Conservation (phyloP, 495 filamentous ascomycete genomes). For the Hypoxylon cercidicola region DNA sequence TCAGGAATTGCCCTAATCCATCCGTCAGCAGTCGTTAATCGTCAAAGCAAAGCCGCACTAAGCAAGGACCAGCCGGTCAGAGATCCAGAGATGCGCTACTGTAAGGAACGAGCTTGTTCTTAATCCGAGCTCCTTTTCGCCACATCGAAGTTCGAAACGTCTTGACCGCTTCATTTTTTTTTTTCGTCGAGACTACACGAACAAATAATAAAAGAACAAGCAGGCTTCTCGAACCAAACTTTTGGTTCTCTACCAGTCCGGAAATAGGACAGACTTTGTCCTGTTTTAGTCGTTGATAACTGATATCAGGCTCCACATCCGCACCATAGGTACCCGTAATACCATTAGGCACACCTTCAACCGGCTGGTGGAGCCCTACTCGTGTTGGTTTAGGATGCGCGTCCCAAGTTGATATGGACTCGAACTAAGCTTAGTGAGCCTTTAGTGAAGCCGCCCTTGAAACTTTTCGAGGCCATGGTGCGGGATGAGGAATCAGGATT, state of each 20-base stretch:
- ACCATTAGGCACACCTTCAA: conserved; percentile 8
- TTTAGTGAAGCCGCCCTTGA: conserved; percentile 7
- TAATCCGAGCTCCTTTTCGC: conserved; percentile 4
- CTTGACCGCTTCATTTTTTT: conserved; percentile 37
- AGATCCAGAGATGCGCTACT: conserved; percentile 30
- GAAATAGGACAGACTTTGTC: conserved; percentile 32
- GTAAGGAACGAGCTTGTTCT: conserved; percentile 12
- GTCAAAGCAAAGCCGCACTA: conserved; percentile 24
- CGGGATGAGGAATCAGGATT: not conserved
- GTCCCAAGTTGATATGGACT: conserved; percentile 32
- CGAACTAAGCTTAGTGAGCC: conserved; percentile 19
- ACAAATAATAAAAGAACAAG: conserved; percentile 1
- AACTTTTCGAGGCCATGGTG: conserved; percentile 34
- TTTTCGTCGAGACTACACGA: too few relatives aligned
- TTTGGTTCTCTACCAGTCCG: conserved; percentile 30
- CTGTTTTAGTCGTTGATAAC: conserved; percentile 30
- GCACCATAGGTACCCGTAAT: too few relatives aligned
- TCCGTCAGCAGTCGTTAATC: conserved; percentile 29
- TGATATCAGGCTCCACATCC: conserved; percentile 38
- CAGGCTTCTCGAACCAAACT: conserved; percentile 38
- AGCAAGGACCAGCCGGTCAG: not conserved
- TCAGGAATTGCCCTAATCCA: conserved; percentile 23
- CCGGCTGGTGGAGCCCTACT: conserved; percentile 28
- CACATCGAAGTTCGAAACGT: conserved; percentile 4
- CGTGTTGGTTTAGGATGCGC: conserved; percentile 30